Evolutionary conservation across 345 rosid species (phyloP).

Genomic region (Passiflora organensis): DNA sequence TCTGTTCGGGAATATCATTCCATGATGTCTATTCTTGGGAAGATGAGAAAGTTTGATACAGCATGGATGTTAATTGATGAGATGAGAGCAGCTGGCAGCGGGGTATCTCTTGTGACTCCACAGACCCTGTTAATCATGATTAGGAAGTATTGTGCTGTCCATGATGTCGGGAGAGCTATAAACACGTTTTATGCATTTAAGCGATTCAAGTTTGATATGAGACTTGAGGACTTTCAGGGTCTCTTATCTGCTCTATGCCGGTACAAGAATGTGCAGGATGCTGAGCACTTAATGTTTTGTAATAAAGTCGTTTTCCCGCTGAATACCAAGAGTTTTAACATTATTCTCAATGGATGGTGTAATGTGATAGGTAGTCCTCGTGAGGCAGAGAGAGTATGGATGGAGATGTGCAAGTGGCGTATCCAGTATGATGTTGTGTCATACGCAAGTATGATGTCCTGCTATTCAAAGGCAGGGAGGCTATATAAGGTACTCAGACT

Average conservation of each 20-base stretch:
- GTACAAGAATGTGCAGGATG: constrained; percentile 89
- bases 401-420: constrained; percentile 68
- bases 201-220: constrained; percentile 52
- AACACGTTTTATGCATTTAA: constrained; percentile 71
- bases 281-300: constrained; percentile 84
- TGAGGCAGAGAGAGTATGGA: constrained; percentile 79
- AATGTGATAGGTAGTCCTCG: constrained; percentile 70
- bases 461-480: constrained; percentile 69
- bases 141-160: constrained; percentile 77
- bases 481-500: constrained; percentile 67
- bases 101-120: constrained; percentile 55
- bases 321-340: constrained; percentile 73
- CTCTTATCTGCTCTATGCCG: constrained; percentile 86
- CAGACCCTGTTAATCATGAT: constrained; percentile 86
- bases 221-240: constrained; percentile 78
- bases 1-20: constrained; percentile 59
- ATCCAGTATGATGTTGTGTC: constrained; percentile 63
- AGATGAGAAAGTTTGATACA: constrained; percentile 86
- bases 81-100: constrained; percentile 51
- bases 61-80: constrained; percentile 87
- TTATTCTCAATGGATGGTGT: constrained; percentile 85
- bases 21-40: constrained; percentile 79
- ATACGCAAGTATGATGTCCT: constrained; percentile 63
- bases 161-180: constrained; percentile 75
- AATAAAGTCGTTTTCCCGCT: constrained; percentile 61